phyloP scores from a whole-genome alignment of 257 asterid species.

The Gynochthodes officinalis region DNA sequence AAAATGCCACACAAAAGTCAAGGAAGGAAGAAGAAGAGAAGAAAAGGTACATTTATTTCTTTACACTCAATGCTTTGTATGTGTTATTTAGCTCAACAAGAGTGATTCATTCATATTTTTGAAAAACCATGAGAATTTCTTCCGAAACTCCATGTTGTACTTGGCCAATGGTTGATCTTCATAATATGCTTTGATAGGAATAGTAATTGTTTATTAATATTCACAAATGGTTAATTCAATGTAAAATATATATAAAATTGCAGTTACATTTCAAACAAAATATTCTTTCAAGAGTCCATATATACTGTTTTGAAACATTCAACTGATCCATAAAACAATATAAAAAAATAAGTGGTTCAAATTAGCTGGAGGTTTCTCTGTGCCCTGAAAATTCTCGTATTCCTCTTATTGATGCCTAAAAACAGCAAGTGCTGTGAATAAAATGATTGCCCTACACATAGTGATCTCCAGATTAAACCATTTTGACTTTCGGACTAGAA shows the following conservation, averaged over 20 bases:
- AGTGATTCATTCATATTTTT: background rate
- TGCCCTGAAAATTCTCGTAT: background rate
- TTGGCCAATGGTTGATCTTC: background rate
- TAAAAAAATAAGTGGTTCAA: background rate
- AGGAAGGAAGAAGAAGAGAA: slow-evolving; percentile 70
- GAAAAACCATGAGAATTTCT: background rate
- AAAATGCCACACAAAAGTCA: slow-evolving; percentile 51
- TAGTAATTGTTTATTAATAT: background rate
- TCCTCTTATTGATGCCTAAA: background rate
- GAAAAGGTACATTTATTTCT: slow-evolving; percentile 44
- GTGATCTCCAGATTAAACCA: background rate
- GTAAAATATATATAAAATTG: background rate
- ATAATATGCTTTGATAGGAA: background rate
- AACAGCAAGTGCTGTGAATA: background rate
- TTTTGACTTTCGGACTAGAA: background rate
- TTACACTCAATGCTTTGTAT: background rate
- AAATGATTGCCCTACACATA: background rate
- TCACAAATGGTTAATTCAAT: background rate
- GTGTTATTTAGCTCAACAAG: background rate
- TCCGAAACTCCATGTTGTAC: background rate
- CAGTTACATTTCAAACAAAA: background rate
- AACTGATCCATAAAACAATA: background rate
- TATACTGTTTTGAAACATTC: background rate
- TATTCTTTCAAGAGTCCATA: background rate
- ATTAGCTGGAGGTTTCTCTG: background rate